Evolutionary conservation across 2,329 filamentous ascomycete genomes (phyloP).

Genomic region (Erysiphe pulchra): DNA sequence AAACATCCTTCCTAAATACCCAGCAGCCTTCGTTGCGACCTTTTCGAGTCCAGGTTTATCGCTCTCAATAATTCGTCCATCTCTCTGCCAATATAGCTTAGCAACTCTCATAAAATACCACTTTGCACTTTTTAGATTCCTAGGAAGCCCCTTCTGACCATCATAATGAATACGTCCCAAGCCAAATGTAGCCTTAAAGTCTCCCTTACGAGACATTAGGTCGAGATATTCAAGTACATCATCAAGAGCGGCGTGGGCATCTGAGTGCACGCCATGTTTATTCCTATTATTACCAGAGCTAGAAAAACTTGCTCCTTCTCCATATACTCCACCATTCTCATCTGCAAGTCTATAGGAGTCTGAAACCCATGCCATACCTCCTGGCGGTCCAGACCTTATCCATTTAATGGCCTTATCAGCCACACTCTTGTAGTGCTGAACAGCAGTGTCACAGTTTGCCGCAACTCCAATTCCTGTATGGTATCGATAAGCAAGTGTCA

Average conservation of each 20-base stretch:
- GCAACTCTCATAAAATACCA: slow-evolving; percentile 42
- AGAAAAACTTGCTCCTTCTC: slow-evolving; percentile 74
- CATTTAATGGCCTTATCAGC: slow-evolving; percentile 81
- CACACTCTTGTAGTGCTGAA: slow-evolving; percentile 74
- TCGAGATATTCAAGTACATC: slow-evolving; percentile 82
- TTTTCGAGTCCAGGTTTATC: slow-evolving; percentile 36
- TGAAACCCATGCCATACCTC: slow-evolving; percentile 50
- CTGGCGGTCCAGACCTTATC: slow-evolving; percentile 73
- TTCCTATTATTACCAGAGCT: slow-evolving; percentile 68
- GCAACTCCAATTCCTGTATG: slow-evolving; percentile 65
- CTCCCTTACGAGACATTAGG: slow-evolving; percentile 48
- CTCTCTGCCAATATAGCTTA: slow-evolving; percentile 39
- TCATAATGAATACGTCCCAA: slow-evolving; percentile 47
- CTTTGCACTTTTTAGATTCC: slow-evolving; percentile 36
- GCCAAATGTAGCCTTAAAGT: slow-evolving; percentile 42
- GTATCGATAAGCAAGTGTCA: slow-evolving; percentile 77
- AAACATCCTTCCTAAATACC: slow-evolving; percentile 47
- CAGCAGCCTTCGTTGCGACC: slow-evolving; percentile 40
- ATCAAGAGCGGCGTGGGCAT: slow-evolving; percentile 65
- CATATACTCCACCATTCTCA: slow-evolving; percentile 76
- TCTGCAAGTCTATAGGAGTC: slow-evolving; percentile 75
- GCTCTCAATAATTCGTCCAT: slow-evolving; percentile 29
- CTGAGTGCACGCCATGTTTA: slow-evolving; percentile 45
- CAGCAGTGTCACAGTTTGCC: slow-evolving; percentile 62
- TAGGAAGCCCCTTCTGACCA: slow-evolving; percentile 31